Evolutionary conservation across 2,329 filamentous ascomycete genomes (phyloP).

Genomic region (Paecilomyces dactylethromorphus): DNA sequence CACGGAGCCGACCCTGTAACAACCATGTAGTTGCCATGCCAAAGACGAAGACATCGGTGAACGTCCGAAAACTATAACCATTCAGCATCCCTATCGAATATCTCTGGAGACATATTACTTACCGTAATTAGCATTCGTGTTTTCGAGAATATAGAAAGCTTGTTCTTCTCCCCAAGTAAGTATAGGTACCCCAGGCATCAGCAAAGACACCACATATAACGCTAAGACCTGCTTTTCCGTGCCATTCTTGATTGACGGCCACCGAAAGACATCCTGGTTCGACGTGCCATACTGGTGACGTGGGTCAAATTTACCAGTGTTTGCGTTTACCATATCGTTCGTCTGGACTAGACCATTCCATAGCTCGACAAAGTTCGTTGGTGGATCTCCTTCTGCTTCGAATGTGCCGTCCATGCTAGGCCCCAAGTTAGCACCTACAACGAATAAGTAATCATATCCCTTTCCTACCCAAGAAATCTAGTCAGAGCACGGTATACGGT

Average conservation of each 20-base stretch:
- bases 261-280: conserved; percentile 57
- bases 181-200: conserved; percentile 51
- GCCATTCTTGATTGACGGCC: conserved; percentile 50
- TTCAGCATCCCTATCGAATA: background rate
- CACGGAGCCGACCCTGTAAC: conserved; percentile 47
- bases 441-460: background rate
- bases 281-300: conserved; percentile 54
- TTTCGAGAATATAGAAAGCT: conserved; percentile 53
- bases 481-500: conserved; percentile 50
- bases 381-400: conserved; percentile 42
- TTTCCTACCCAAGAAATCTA: conserved; percentile 42
- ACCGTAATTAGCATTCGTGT: conserved; percentile 51
- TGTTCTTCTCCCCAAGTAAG: conserved; percentile 58
- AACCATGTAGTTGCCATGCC: conserved; percentile 56
- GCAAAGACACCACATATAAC: conserved; percentile 47
- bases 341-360: conserved; percentile 49
- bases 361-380: conserved; percentile 43
- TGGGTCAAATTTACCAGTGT: conserved; percentile 51
- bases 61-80: conserved; percentile 46
- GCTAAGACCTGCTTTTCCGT: conserved; percentile 48
- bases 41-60: conserved; percentile 50
- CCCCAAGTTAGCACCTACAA: background rate
- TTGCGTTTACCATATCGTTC: conserved; percentile 50
- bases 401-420: conserved; percentile 43
- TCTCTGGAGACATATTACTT: background rate